Conservation (phyloP, 306 rosid genomes). For the Ziziphus jujuba region DNA sequence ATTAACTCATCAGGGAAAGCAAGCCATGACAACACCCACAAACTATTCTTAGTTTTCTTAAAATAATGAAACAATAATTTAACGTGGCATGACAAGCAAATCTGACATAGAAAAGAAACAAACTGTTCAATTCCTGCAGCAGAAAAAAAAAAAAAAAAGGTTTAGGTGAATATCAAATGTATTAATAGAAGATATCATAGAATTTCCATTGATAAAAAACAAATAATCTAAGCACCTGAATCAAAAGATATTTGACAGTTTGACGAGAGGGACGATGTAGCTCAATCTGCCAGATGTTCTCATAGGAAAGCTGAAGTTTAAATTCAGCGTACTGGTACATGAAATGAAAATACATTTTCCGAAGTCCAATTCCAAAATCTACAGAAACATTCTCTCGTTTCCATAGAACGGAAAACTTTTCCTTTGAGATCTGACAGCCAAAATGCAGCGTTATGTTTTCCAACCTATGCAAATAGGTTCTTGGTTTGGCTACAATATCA, state of each 20-base stretch:
- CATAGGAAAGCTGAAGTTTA: conserved; percentile 57
- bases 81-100: neutral
- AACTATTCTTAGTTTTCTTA: neutral
- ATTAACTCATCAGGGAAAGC: too few relatives aligned
- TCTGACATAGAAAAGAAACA: neutral
- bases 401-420: conserved; percentile 46
- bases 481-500: conserved; percentile 61
- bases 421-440: conserved; percentile 62
- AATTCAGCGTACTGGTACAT: conserved; percentile 22
- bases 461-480: conserved; percentile 31
- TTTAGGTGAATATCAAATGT: too few relatives aligned
- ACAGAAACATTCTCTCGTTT: conserved; percentile 31
- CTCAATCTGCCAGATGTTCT: conserved; percentile 71
- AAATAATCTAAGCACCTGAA: conserved; percentile 57
- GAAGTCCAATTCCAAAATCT: conserved; percentile 49
- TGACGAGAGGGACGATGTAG: conserved; percentile 40
- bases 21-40: neutral
- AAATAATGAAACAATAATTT: neutral
- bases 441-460: conserved; percentile 41
- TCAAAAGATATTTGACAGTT: conserved; percentile 48
- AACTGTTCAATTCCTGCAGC: neutral
- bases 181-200: neutral
- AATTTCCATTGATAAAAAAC: neutral
- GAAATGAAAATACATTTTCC: conserved; percentile 42
- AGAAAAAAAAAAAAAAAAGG: too few relatives aligned